phyloP scores from a whole-genome alignment of 345 rosid species.

The Passiflora organensis region DNA sequence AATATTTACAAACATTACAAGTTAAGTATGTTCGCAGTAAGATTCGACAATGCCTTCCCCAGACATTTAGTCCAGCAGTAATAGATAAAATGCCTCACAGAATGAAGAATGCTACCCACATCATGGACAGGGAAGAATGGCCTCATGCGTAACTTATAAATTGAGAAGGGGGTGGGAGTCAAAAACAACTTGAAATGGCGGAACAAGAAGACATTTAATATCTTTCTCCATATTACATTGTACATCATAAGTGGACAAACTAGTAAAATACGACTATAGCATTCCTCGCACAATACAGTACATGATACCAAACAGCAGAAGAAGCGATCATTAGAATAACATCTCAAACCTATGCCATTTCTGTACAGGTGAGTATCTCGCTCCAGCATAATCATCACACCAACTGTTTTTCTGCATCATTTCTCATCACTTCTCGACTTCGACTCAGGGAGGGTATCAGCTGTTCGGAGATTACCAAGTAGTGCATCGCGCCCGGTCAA shows the following conservation, averaged over 20 bases:
- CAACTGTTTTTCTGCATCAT: constrained; percentile 26
- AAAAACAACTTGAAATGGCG: too few species aligned
- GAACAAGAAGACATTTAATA: too few species aligned
- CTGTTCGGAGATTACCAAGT: constrained; percentile 66
- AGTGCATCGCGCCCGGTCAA: constrained; percentile 75
- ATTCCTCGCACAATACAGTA: constrained; percentile 12
- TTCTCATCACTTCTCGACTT: constrained; percentile 23
- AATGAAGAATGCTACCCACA: too few species aligned
- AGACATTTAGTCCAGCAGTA: too few species aligned
- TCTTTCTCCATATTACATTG: constrained; percentile 9
- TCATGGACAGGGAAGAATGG: too few species aligned
- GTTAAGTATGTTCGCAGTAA: too few species aligned
- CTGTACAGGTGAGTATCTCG: constrained; percentile 8
- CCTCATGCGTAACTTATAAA: too few species aligned
- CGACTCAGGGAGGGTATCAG: constrained; percentile 28
- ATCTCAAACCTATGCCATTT: constrained; percentile 19
- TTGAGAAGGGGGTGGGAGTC: too few species aligned
- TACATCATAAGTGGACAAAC: constrained; percentile 18
- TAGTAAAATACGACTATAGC: not conserved
- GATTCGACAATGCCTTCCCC: too few species aligned
- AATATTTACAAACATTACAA: too few species aligned
- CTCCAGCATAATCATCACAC: constrained; percentile 25
- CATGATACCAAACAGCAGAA: constrained; percentile 8
- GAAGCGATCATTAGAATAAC: constrained; percentile 9
- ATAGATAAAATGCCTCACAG: too few species aligned